Base-by-base conservation (phyloP, 2,329 filamentous ascomycete species). In the Sphaerostilbella broomeana region DNA sequence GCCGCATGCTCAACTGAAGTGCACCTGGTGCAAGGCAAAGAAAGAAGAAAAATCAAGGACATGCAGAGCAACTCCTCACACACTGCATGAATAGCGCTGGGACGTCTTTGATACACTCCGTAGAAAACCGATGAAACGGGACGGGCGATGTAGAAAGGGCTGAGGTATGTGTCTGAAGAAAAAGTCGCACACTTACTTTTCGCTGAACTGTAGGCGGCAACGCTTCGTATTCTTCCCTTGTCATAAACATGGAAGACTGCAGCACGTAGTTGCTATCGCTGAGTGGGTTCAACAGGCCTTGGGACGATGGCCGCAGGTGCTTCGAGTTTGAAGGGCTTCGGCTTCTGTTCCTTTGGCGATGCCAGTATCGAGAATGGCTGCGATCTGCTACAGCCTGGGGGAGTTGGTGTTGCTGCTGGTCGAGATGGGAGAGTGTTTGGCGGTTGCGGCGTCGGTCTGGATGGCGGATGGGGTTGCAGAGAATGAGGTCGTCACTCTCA, bases 181-280 rank as follows among this genome's bases (percentile, higher is more conserved):
- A 35, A 20, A 30, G 18, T 17, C 11, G 21, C 17, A 4, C n/a
- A 45, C 72, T 65, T 60, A 78, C 74, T 63, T 78, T 78, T 58
- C 73, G 65, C 51, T 71, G 65, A 38, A 78, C 65, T 12, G 72
- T 71, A 17, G 69, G 69, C 15, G 74, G 74, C 9, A 77, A 59
- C 27, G 67, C 65, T 47, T 75, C 69, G 43, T 74, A 75, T 37
- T 65, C 61, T 21, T 61, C 53, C 44, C 49, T 61, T 2, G 63
- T 64, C 47, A 64, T 60, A 16, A 45, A 47, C 33, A 46, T 49
- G 20, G 56, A 54, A 16, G 57, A 53, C 34, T 53, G 46, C n/a
- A 45, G 46, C 36, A 43, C 48, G n/a, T 16, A n/a, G 24, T 15
- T 16, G 31, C 51, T 48, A 18, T 46, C 40, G 11, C 47, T 37